Evolutionary conservation across 768 basidiomycete species (phyloP).

Genomic region (Serendipita indica): DNA sequence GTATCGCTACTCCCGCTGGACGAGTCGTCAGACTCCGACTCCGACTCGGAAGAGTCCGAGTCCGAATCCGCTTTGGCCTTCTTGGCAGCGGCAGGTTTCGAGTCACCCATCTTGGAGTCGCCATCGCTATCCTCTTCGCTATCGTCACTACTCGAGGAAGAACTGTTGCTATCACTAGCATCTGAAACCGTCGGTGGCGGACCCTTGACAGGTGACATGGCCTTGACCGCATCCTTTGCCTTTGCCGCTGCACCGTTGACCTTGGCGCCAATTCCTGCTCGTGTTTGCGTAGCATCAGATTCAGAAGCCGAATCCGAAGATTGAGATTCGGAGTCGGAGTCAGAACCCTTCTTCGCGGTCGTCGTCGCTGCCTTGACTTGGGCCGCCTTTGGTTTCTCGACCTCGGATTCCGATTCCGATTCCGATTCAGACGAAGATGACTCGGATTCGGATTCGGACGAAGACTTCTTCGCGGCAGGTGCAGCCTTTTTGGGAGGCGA

Average conservation of each 20-base stretch:
- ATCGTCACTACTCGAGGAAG: conserved; percentile 20
- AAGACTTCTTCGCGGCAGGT: conserved; percentile 10
- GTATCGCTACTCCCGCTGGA: conserved; percentile 11
- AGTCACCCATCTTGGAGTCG: conserved; percentile 23
- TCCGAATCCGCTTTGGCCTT: too few species aligned
- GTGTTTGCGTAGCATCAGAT: conserved; percentile 14
- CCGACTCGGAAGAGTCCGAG: conserved; percentile 1
- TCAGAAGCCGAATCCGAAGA: conserved; percentile 17
- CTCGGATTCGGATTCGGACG: conserved; percentile 1
- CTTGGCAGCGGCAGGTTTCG: conserved; percentile 20
- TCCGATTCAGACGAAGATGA: not conserved
- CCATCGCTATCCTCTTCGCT: conserved; percentile 34
- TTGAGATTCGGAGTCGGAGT: conserved; percentile 18
- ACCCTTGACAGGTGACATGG: conserved; percentile 11
- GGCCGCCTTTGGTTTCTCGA: conserved; percentile 41
- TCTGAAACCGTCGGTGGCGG: conserved; percentile 15
- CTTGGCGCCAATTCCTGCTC: conserved; percentile 8
- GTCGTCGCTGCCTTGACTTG: conserved; percentile 20
- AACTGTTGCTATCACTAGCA: conserved; percentile 19
- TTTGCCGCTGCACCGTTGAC: conserved; percentile 11
- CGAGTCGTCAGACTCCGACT: not conserved
- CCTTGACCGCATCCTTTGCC: conserved; percentile 16
- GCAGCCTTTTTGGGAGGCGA: conserved; percentile 8
- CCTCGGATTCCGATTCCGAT: conserved; percentile 14
- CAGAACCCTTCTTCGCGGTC: conserved; percentile 11